Evolutionary conservation across 2,329 filamentous ascomycete genomes (phyloP).

Genomic region (Leptodontidium sp.): DNA sequence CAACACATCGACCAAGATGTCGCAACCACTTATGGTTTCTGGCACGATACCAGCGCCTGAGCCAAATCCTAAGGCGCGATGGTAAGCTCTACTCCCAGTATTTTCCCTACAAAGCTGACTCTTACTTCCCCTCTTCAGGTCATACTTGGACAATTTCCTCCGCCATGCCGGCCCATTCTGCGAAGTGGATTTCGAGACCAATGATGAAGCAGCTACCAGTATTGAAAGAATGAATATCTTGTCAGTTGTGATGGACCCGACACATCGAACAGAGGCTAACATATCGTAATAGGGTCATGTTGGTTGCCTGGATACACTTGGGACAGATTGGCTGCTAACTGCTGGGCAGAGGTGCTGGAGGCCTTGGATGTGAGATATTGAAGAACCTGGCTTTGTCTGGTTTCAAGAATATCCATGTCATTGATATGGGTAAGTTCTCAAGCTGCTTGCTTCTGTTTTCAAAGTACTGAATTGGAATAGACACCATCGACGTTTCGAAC

Average conservation of each 20-base stretch:
- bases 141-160: conserved; percentile 83
- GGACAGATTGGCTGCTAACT: conserved; percentile 30
- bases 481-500: conserved; percentile 98
- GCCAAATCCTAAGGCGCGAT: conserved; percentile 30
- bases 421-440: conserved; percentile 84
- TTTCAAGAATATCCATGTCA: conserved; percentile 97
- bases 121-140: conserved; percentile 61
- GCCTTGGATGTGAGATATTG: conserved; percentile 93
- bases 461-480: conserved; percentile 53
- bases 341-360: conserved; percentile 80
- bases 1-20: conserved; percentile 33
- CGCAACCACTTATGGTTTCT: conserved; percentile 42
- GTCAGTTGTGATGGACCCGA: conserved; percentile 51
- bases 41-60: conserved; percentile 25
- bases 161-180: conserved; percentile 82
- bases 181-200: conserved; percentile 61
- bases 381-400: conserved; percentile 96
- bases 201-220: conserved; percentile 60
- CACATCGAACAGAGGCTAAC: conserved; percentile 36
- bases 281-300: conserved; percentile 43
- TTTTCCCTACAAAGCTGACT: conserved; percentile 13
- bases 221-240: conserved; percentile 79
- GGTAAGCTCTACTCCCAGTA: conserved; percentile 32
- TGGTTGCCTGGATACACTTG: conserved; percentile 32
- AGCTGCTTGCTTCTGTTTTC: background rate